Percentiles rank a stretch among this genome's conserved stretches.
These are phyloP conservation scores for Secale cereale DNA, from an alignment of 176 grass and related monocot genomes.

Conservation along the genomic window DNA sequence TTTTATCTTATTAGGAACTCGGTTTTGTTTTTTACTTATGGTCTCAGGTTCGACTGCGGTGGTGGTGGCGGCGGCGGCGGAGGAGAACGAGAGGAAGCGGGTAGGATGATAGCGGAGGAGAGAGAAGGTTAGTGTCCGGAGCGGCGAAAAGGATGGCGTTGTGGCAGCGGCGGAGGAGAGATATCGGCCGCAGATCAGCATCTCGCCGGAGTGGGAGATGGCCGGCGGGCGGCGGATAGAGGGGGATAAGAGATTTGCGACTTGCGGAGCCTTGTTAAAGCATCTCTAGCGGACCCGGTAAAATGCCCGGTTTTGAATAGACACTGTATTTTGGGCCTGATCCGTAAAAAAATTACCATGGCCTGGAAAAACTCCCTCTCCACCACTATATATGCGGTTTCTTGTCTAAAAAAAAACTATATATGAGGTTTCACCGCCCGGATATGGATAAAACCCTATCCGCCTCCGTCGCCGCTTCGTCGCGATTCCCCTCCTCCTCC, in stretches of 20 bases:
- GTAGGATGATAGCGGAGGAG: slow-evolving; percentile 28
- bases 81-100: slow-evolving; percentile 17
- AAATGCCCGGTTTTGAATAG: no score
- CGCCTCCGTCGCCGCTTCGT: no score
- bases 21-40: slow-evolving; percentile 5
- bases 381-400: no score
- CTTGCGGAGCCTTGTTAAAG: neutral
- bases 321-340: no score
- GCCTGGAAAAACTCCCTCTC: no score
- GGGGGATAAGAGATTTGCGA: slow-evolving; percentile 11
- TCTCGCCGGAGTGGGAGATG: slow-evolving; percentile 39
- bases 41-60: slow-evolving; percentile 24
- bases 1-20: neutral
- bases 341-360: no score
- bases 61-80: slow-evolving; percentile 7
- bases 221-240: slow-evolving; percentile 23
- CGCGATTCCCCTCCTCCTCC: no score
- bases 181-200: slow-evolving; percentile 46
- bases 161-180: slow-evolving; percentile 27
- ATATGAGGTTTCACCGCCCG: no score
- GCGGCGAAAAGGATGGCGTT: neutral
- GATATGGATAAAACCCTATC: no score
- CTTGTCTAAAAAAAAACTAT: no score
- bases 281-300: no score
- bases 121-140: slow-evolving; percentile 17